A percentile compares a stretch with the other conserved stretches of the same genome.
Conservation (phyloP, 108 stramenopile genomes). For the Fistulifera solaris region DNA sequence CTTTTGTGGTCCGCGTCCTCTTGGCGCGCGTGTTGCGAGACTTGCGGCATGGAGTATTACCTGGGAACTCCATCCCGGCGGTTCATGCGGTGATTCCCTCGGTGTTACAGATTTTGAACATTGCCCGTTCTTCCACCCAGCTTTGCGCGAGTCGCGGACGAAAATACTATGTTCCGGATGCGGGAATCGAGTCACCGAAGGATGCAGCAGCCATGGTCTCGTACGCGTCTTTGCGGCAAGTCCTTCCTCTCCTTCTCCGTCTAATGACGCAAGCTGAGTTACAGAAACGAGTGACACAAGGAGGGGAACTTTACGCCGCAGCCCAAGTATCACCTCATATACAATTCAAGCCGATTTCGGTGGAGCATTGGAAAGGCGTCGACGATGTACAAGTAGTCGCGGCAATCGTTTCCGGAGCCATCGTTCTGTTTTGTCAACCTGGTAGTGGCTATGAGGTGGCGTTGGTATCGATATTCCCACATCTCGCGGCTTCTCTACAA, state of each 20-base stretch:
- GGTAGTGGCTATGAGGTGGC: conserved; percentile 65
- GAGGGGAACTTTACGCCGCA: conserved; percentile 62
- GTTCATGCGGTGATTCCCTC: conserved; percentile 60
- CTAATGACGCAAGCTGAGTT: conserved; percentile 64
- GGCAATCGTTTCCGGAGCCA: conserved; percentile 53
- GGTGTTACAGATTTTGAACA: conserved; percentile 66
- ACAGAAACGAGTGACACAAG: conserved; percentile 38
- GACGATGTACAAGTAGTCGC: conserved; percentile 38
- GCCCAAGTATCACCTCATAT: conserved; percentile 13
- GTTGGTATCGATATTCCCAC: conserved; percentile 49
- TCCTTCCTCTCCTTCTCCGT: conserved; percentile 48
- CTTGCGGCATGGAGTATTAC: conserved; percentile 41
- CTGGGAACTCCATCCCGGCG: conserved; percentile 38
- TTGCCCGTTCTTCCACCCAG: conserved; percentile 65
- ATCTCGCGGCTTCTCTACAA: conserved; percentile 51
- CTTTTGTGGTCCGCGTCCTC: conserved; percentile 72
- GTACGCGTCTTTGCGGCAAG: conserved; percentile 47
- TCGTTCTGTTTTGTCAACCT: conserved; percentile 58
- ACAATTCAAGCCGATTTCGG: background rate
- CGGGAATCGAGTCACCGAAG: conserved; percentile 31
- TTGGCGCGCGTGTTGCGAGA: conserved; percentile 57
- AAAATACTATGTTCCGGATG: conserved; percentile 48
- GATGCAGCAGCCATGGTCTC: conserved; percentile 29
- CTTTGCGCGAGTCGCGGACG: conserved; percentile 62
- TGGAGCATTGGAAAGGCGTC: conserved; percentile 21